These are phyloP conservation scores for Salvia miltiorrhiza DNA, from an alignment of 257 asterid genomes.

Conservation along the genomic window DNA sequence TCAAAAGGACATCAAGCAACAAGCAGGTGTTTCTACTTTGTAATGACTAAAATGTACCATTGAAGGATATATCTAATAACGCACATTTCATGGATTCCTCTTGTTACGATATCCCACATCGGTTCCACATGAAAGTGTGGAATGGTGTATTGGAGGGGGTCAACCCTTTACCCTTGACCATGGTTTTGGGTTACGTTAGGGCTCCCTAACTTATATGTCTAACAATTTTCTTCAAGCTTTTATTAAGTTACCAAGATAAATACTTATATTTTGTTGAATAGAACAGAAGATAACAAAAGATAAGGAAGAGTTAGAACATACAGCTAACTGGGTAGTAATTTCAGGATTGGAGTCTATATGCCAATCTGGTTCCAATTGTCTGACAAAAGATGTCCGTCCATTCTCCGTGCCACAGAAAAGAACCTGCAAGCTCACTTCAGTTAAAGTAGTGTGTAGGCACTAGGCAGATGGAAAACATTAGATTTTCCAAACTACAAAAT, in stretches of 20 bases:
- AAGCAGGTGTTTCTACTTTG: neutral
- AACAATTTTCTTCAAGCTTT: neutral
- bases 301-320: constrained; percentile 30
- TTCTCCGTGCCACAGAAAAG: constrained; percentile 85
- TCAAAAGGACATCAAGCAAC: neutral
- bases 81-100: constrained; percentile 1
- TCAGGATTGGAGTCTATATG: constrained; percentile 89
- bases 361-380: constrained; percentile 98
- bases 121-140: too few relatives aligned
- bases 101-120: too few relatives aligned
- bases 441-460: neutral
- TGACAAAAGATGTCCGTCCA: constrained; percentile 88
- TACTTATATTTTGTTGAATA: neutral
- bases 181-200: too few relatives aligned
- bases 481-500: neutral
- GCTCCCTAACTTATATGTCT: too few relatives aligned
- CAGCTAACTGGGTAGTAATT: constrained; percentile 71
- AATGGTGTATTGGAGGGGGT: too few relatives aligned
- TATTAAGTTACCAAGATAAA: neutral
- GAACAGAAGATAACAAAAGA: neutral
- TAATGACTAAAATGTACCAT: neutral
- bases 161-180: too few relatives aligned
- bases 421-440: constrained; percentile 56
- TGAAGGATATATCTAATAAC: neutral
- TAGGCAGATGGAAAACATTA: neutral